Conservation (phyloP, 192 early-diverging fungal species). For the Rhizophagus clarus region DNA sequence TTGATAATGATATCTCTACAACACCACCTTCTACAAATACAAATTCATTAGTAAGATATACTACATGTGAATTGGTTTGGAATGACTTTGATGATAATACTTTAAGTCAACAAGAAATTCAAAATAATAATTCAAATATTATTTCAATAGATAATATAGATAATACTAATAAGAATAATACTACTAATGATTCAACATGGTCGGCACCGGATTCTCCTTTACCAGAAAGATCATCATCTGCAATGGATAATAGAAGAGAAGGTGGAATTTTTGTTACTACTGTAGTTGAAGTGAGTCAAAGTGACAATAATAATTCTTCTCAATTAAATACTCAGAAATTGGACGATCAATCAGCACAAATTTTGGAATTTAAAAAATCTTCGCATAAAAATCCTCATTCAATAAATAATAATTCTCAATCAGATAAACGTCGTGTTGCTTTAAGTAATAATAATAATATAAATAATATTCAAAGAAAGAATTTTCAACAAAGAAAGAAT, state of each 20-base stretch:
- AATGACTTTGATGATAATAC: not conserved
- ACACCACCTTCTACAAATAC: not conserved
- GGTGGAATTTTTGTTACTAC: too few relatives aligned
- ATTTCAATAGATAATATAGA: too few relatives aligned
- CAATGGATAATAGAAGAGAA: too few relatives aligned
- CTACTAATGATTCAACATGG: not conserved
- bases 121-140: too few relatives aligned
- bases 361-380: not conserved
- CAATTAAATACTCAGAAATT: not conserved
- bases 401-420: not conserved
- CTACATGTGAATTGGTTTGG: not conserved
- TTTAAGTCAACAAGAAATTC: not conserved
- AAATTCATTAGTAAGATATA: not conserved
- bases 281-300: too few relatives aligned
- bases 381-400: not conserved
- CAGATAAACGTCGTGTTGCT: not conserved
- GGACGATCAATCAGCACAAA: too few relatives aligned
- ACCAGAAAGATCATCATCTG: too few relatives aligned
- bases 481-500: not conserved
- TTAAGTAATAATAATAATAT: not conserved
- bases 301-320: too few relatives aligned
- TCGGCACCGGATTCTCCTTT: not conserved
- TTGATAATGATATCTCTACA: not conserved
- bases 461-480: not conserved
- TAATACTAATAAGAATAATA: not conserved